Evolutionary conservation across 2,329 filamentous ascomycete species (phyloP).

Genomic region (Arthrobotrys sinensis): DNA sequence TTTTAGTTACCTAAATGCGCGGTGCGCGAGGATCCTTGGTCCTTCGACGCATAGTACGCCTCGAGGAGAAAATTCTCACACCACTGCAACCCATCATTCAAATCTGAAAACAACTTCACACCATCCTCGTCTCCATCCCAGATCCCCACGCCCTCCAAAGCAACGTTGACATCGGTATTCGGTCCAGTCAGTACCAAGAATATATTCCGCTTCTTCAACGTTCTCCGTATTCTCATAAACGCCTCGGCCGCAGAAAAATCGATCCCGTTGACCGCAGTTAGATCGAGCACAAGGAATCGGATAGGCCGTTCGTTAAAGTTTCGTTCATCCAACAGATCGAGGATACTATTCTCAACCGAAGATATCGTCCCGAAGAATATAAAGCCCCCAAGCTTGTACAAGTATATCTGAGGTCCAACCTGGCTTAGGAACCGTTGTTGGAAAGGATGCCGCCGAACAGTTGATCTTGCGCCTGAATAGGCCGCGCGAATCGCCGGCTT

Average conservation of each 20-base stretch:
- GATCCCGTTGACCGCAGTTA: constrained; percentile 89
- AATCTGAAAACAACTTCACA: constrained; percentile 85
- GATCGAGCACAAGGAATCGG: constrained; percentile 89
- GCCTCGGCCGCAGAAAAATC: constrained; percentile 97
- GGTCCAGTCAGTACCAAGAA: constrained; percentile 86
- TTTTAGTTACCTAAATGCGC: constrained; percentile 36
- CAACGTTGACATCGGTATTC: constrained; percentile 81
- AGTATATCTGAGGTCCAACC: constrained; percentile 87
- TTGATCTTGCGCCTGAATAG: constrained; percentile 93
- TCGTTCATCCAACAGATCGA: constrained; percentile 84
- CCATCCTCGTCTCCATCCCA: constrained; percentile 77
- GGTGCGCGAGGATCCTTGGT: constrained; percentile 47
- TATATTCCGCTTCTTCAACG: constrained; percentile 83
- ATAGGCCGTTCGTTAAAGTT: constrained; percentile 84
- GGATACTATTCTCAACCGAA: constrained; percentile 90
- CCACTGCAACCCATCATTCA: constrained; percentile 92
- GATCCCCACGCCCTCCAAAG: constrained; percentile 86
- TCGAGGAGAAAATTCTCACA: constrained; percentile 95
- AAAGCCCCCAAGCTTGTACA: constrained; percentile 92
- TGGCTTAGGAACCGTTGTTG: constrained; percentile 89
- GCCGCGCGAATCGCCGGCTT: constrained; percentile 89
- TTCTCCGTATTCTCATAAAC: constrained; percentile 90
- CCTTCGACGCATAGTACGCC: constrained; percentile 76
- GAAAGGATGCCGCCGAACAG: constrained; percentile 89
- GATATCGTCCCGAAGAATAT: constrained; percentile 99